Base-by-base conservation (phyloP, 192 early-diverging fungal species). In the Entomortierella lignicola region DNA sequence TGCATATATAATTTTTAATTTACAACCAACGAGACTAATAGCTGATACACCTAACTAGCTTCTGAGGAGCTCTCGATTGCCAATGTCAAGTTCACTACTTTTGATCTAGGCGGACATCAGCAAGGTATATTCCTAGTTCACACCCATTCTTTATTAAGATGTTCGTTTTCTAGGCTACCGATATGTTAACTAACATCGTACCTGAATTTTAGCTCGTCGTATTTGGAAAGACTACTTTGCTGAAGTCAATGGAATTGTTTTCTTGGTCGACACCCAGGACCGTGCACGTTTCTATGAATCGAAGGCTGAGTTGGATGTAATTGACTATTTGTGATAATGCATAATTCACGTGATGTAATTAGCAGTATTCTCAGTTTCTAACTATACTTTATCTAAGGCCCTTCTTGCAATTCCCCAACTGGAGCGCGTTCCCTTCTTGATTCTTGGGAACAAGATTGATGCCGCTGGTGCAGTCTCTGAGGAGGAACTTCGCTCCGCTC, bases 381-480 rank as follows among this genome's bases (percentile, higher is more conserved):
- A 25, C 4, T 27, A 62, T 30, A 25, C 30, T n/a, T 23, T 11
- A 61, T 13, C 17, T 15, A 67, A 94, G 93, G 92, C 90, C 52
- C 89, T 99, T 57, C 88, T 99, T 55, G 91, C 90, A 31, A 97
- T 98, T 72, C 97, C 98, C 84, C 91, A 97, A 80, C 90, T 99
- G 66, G 89, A 91, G 73, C 92, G 85, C 60, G 92, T 95, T 23
- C 98, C 98, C 12, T 98, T 99, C 88, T 82, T 99, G 71, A 88
- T 99, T 60, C 90, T 99, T 58, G 98, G 98, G 72, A 99, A 99
- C 91, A 99, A 99, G 90, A 98, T 99, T 81, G 98, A 99, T 74
- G 92, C 93, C 23, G 89, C 88, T 59, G 93, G 93, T 69, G 98
- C 98, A 30, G 93, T 97, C 43, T 94, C 92, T 23, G 98, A 99